Conservation (phyloP, 768 basidiomycete species). For the Epithele typhae region DNA sequence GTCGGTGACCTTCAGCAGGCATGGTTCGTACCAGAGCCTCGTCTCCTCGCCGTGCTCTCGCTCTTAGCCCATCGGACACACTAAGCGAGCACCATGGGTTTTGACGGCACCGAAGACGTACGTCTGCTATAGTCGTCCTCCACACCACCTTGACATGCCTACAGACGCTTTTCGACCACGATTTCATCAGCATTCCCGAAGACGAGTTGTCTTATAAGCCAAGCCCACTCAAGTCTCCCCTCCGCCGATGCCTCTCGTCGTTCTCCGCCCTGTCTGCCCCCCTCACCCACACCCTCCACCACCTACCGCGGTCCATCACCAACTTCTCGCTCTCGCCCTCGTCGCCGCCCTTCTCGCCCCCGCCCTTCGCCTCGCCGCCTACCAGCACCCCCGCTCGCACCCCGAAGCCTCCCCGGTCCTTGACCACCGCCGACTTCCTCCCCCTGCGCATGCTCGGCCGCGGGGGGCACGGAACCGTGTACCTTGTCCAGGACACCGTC, state of each 20-base stretch:
- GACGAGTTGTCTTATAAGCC: no score
- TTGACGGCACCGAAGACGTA: constrained; percentile 5
- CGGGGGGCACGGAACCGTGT: constrained; percentile 21
- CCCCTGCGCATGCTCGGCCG: constrained; percentile 17
- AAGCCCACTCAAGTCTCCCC: background rate
- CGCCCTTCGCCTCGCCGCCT: background rate
- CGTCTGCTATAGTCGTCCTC: no score
- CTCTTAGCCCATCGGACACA: no score
- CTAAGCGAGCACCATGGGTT: constrained; percentile 1
- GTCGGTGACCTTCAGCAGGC: no score
- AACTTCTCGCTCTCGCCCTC: constrained; percentile 1
- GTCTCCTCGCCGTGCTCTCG: no score
- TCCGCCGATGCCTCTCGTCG: background rate
- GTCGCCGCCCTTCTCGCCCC: constrained; percentile 4
- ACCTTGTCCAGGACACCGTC: constrained; percentile 20
- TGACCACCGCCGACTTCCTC: constrained; percentile 15
- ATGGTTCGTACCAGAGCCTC: no score
- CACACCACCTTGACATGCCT: background rate
- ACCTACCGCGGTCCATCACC: background rate
- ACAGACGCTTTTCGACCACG: constrained; percentile 6
- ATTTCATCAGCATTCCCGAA: constrained; percentile 3
- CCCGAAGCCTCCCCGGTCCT: background rate
- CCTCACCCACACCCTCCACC: background rate
- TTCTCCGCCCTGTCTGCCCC: background rate
- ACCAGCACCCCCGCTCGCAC: background rate